Evolutionary conservation across 75 land plant genomes (phyloP).

Genomic region (Larix kaempferi): DNA sequence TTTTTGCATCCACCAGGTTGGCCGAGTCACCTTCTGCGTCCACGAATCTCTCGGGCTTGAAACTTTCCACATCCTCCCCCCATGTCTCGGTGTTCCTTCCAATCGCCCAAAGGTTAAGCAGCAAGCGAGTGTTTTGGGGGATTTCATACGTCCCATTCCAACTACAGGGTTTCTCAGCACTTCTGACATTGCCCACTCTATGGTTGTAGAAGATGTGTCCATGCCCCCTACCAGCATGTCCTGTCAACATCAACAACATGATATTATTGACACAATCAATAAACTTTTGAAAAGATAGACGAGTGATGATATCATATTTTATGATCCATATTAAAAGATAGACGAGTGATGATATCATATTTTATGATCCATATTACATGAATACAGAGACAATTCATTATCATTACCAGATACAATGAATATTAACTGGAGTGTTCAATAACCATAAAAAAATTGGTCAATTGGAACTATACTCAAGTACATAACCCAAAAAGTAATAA

Average conservation of each 20-base stretch:
- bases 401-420: too few relatives aligned
- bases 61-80: constrained; percentile 13
- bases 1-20: neutral
- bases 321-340: too few relatives aligned
- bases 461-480: too few relatives aligned
- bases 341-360: too few relatives aligned
- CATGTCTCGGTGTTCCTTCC: constrained; percentile 3
- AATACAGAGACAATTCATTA: too few relatives aligned
- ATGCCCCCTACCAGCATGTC: constrained; percentile 3
- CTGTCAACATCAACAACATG: neutral
- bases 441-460: too few relatives aligned
- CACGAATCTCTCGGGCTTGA: constrained; percentile 21
- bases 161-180: constrained; percentile 13
- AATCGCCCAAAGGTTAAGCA: constrained; percentile 9
- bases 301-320: too few relatives aligned
- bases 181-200: constrained; percentile 21
- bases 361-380: too few relatives aligned
- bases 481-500: too few relatives aligned
- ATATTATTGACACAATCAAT: too few relatives aligned
- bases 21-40: neutral
- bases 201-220: constrained; percentile 13
- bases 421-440: too few relatives aligned
- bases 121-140: neutral
- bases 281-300: too few relatives aligned
- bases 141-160: constrained; percentile 3